Conservation (phyloP, 352 stramenopile genomes). For the Phytopythium vexans region DNA sequence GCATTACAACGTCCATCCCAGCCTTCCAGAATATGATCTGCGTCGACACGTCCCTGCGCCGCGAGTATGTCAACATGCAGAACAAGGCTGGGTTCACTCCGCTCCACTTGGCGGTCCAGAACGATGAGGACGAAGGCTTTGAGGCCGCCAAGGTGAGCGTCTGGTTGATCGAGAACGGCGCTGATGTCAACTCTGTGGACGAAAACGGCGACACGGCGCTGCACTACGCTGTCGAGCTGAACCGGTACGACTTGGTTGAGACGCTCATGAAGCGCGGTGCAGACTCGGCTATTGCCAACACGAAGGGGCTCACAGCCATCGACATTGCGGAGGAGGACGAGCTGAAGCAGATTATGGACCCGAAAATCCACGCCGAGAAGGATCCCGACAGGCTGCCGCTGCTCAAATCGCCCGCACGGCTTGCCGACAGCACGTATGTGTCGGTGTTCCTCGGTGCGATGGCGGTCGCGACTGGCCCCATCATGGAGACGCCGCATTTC, state of each 20-base stretch:
- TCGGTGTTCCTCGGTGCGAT: conserved; percentile 82
- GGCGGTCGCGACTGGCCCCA: conserved; percentile 73
- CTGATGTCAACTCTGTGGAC: conserved; percentile 72
- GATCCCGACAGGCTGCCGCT: conserved; percentile 42
- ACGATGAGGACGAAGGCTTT: conserved; percentile 88
- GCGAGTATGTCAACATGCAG: conserved; percentile 85
- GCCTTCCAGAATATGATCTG: conserved; percentile 90
- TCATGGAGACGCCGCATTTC: conserved; percentile 88
- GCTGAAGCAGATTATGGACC: conserved; percentile 72
- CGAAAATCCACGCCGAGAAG: conserved; percentile 33
- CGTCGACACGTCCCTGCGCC: conserved; percentile 74
- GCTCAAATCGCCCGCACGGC: conserved; percentile 42
- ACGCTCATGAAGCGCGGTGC: conserved; percentile 86
- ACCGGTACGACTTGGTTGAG: conserved; percentile 78
- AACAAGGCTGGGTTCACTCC: conserved; percentile 84
- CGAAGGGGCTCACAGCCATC: conserved; percentile 54
- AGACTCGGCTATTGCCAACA: conserved; percentile 70
- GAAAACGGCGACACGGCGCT: conserved; percentile 82
- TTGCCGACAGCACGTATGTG: conserved; percentile 82
- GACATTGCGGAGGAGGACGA: conserved; percentile 80
- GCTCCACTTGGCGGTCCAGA: conserved; percentile 80
- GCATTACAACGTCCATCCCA: conserved; percentile 61
- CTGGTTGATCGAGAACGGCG: conserved; percentile 87
- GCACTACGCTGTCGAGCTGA: conserved; percentile 82
- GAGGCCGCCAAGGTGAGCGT: conserved; percentile 83